Base-by-base conservation (phyloP, 1,284 basidiomycete species). In the Ganoderma leucocontextum region DNA sequence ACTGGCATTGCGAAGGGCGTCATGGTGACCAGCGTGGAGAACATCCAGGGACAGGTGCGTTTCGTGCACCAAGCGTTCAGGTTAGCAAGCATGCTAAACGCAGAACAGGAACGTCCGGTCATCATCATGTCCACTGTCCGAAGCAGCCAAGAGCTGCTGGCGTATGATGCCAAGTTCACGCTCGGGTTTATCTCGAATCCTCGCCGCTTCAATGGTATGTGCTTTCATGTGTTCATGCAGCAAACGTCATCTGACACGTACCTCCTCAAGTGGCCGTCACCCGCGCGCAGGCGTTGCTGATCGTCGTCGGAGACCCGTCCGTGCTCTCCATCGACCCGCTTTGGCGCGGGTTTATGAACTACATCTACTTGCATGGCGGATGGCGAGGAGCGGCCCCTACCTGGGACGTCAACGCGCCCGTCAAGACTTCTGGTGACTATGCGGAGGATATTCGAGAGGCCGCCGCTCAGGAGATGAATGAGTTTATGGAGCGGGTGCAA, bases 31-130 rank as follows among this genome's bases (percentile, higher is more conserved):
- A 86, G 85, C 33, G 88, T 89, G 0, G 89, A 90, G 70, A 86
- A 88, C 62, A 89, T 88, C 75, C 89, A 90, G 76, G 88, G 89
- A 25, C 86, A 89, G 77, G 87, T 88, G 39, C 33, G 83, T 72
- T n/a, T 35, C 33, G 33, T 1, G 15, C 7, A 2, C 22, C 22
- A 17, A 19, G n/a, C 29, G 10, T 33, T n/a, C 36, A 12, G 35
- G 33, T n/a, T n/a, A 12, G 55, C 6, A 38, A 38, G n/a, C 2
- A 2, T 12, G 55, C 35, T 58, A 19, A 49, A 55, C 15, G 52
- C 7, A 15, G 33, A 10, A 19, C 47, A 81, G 83, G 85, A 86
- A 73, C 81, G 85, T 12, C 73, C 76, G 36, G 78, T 81, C 7
- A 82, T 83, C 63, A 85, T 86, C 60, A 77, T 86, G 19, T 85